Conservation (phyloP, 2,329 filamentous ascomycete genomes). For the Aspergillus latus region DNA sequence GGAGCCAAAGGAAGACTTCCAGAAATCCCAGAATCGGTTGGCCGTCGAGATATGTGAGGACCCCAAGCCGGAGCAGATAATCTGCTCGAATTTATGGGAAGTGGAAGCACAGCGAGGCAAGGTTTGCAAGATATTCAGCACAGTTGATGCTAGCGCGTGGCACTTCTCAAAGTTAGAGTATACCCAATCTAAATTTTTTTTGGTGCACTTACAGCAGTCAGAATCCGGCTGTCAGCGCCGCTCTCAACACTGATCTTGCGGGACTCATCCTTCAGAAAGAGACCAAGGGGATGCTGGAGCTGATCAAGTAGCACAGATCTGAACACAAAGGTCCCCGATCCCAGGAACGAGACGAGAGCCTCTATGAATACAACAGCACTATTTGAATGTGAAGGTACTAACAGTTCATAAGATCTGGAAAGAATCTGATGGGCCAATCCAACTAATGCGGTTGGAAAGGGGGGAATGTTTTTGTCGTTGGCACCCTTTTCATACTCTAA, state of each 20-base stretch:
- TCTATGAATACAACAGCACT: conserved; percentile 52
- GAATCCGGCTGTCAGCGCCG: conserved; percentile 32
- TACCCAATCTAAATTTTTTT: conserved; percentile 1
- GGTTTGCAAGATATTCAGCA: conserved; percentile 34
- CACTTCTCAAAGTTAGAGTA: conserved; percentile 31
- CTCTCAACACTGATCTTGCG: conserved; percentile 28
- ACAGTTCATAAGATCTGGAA: conserved; percentile 53
- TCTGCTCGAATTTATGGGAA: conserved; percentile 54
- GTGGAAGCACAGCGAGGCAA: conserved; percentile 26
- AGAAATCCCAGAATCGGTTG: conserved; percentile 58
- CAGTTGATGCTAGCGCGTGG: conserved; percentile 33
- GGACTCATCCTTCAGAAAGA: conserved; percentile 38
- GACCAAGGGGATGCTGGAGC: conserved; percentile 51
- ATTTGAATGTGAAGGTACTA: conserved; percentile 42
- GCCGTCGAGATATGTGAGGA: conserved; percentile 53
- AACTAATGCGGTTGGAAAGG: conserved; percentile 59
- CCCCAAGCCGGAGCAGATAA: conserved; percentile 55
- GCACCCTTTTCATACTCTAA: conserved; percentile 13
- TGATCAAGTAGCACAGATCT: conserved; percentile 58
- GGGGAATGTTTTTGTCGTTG: conserved; percentile 4
- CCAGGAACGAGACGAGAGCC: conserved; percentile 56
- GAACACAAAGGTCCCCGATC: conserved; percentile 51
- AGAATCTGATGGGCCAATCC: conserved; percentile 58
- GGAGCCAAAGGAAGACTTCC: conserved; percentile 69
- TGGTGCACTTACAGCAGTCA: conserved; percentile 36